Conservation (phyloP, 495 filamentous ascomycete species). For the Penicilliopsis zonata region DNA sequence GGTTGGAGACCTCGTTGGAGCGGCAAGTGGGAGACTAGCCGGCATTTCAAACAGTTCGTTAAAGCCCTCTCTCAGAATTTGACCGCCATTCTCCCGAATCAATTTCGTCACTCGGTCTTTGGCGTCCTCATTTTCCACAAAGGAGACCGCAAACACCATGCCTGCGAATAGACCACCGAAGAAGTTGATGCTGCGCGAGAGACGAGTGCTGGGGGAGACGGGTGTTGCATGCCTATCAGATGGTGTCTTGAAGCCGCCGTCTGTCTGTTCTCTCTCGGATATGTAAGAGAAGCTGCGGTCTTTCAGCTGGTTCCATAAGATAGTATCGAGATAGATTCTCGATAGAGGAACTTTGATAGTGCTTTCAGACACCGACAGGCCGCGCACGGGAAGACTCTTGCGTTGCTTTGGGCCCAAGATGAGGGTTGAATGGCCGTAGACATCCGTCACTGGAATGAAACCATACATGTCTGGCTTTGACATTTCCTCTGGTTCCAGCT, state of each 20-base stretch:
- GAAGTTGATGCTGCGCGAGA: slow-evolving; percentile 24
- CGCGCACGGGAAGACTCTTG: slow-evolving; percentile 27
- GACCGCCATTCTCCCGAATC: slow-evolving; percentile 54
- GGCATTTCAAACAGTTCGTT: slow-evolving; percentile 65
- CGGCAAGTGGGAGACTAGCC: slow-evolving; percentile 18
- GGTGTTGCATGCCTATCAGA: slow-evolving; percentile 29
- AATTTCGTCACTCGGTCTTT: slow-evolving; percentile 37
- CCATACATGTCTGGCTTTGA: slow-evolving; percentile 12
- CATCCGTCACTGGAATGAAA: slow-evolving; percentile 27
- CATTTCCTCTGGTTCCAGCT: slow-evolving; percentile 23
- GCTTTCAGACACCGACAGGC: slow-evolving; percentile 16
- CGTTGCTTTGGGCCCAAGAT: slow-evolving; percentile 34
- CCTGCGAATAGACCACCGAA: slow-evolving; percentile 46
- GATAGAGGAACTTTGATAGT: slow-evolving; percentile 31
- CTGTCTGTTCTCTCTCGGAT: slow-evolving; percentile 8
- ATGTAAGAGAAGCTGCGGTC: slow-evolving; percentile 26
- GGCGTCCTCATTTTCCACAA: slow-evolving; percentile 41
- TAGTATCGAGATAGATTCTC: slow-evolving; percentile 37
- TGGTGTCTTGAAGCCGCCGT: slow-evolving; percentile 23
- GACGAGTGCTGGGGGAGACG: slow-evolving; percentile 26
- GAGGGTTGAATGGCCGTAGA: slow-evolving; percentile 32
- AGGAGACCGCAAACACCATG: slow-evolving; percentile 75
- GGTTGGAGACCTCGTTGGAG: slow-evolving; percentile 12
- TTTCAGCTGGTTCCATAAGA: slow-evolving; percentile 37
- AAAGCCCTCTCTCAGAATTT: slow-evolving; percentile 64